Evolutionary conservation across 192 early-diverging fungal species (phyloP), one percentile per base, ranked within the genome.

Genomic region (Rhizophagus clarus): DNA sequence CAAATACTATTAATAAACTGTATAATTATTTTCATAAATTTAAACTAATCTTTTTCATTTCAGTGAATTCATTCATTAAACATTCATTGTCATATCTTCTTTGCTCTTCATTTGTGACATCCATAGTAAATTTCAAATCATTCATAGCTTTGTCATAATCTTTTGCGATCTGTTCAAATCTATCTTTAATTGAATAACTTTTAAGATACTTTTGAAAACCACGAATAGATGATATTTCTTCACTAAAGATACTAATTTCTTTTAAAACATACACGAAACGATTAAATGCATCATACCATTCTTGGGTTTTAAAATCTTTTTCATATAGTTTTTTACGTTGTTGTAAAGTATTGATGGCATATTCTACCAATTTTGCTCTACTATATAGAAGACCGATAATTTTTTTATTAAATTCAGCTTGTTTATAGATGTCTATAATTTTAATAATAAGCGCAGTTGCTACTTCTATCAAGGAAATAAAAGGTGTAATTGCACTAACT

Each of bases 391-490:
- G 29, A 17, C 7, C 20, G 60, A 42, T 28, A 20, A 74, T 74
- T 12, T n/a, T 74, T 74, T 74, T 37, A 34, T 74, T 74, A 60
- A 29, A 61, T 34, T 56, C 26, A 15, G 72, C 72, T 40, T 29
- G 24, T 60, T 74, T 10, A 60, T 56, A 56, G 14, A 56, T 29
- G 49, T 0, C 0, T 15, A 51, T 51, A 51, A 51, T 17, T 17
- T 51, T 15, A 17, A 4, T 51, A 51, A 51, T 51, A 51, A 51
- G 1, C 4, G 49, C 3, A 17, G 49, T 51, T 14, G 49, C 49
- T 17, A 15, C 15, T 2, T 15, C 15, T 51, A 51, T 17, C 15
- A 51, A 51, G 17, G 49, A 15, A 51, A 51, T 51, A 17, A 51
- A 51, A 51, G 49, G 49, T 14, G 15, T 51, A 17, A 51, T 17